Evolutionary conservation across 371 early-diverging fungal species (phyloP), one percentile per base, ranked within the genome.

Genomic region (Mucor indicus): DNA sequence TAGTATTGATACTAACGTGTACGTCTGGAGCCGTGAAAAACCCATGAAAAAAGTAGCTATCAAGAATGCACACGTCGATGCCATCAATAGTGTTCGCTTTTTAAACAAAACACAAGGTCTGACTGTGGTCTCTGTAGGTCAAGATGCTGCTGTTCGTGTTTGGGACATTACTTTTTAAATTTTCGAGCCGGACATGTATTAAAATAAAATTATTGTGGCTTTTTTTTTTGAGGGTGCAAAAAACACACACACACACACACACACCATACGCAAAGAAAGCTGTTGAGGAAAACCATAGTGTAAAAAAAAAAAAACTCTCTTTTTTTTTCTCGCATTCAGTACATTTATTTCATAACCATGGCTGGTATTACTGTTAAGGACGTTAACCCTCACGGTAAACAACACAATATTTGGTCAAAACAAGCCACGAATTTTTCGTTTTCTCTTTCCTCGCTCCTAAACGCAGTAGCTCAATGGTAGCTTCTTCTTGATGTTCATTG

Each of bases 361-460:
- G 66, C 72, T 61, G 89, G 87, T 65, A 80, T 85, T 65, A 93
- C 95, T 68, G 95, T 98, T 50, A 93, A 91, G 84, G 98, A 98
- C 86, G 95, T 98, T 64, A 77, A 77, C 80, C 68, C 95, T 50
- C 90, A 92, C 72, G 87, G 67, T 67, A 67, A n/a, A n/a, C n/a
- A n/a, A n/a, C n/a, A n/a, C n/a, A n/a, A n/a, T n/a, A n/a, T n/a
- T n/a, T n/a, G n/a, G n/a, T n/a, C n/a, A n/a, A n/a, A n/a, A n/a
- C n/a, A n/a, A n/a, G n/a, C n/a, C n/a, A n/a, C n/a, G n/a, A n/a
- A n/a, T n/a, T n/a, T n/a, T n/a, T n/a, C n/a, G n/a, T n/a, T n/a
- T n/a, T n/a, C n/a, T n/a, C n/a, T n/a, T n/a, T n/a, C n/a, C n/a
- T n/a, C n/a, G n/a, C n/a, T n/a, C n/a, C n/a, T n/a, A n/a, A n/a